Evolutionary conservation across 2,329 filamentous ascomycete genomes (phyloP).

Genomic region (Phoma sp.): DNA sequence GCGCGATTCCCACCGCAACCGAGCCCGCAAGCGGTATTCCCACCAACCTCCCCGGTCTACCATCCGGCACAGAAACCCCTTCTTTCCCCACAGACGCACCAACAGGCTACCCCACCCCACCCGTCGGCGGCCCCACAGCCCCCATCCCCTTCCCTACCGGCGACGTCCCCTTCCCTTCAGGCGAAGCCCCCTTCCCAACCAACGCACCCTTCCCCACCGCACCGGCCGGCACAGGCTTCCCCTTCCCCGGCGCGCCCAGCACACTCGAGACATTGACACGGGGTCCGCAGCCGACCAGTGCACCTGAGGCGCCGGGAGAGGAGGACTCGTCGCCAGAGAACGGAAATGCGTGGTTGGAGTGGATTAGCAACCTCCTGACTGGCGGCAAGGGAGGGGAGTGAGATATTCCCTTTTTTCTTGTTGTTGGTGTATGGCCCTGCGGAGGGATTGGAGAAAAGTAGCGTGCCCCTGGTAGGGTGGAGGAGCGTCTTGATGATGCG

Average conservation of each 20-base stretch:
- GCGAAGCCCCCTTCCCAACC: conserved; percentile 6
- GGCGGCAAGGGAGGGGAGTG: background rate
- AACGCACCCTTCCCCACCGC: conserved; percentile 8
- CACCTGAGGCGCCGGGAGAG: conserved; percentile 3
- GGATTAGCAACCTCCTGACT: conserved; percentile 14
- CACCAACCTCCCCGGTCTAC: background rate
- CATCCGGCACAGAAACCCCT: background rate
- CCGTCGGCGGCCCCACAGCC: background rate
- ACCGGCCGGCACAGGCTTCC: conserved; percentile 7
- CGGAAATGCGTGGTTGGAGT: conserved; percentile 13
- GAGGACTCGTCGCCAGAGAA: background rate
- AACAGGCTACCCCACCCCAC: background rate
- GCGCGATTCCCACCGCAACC: conserved; percentile 1
- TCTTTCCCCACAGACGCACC: conserved; percentile 1
- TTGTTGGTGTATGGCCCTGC: too few relatives aligned
- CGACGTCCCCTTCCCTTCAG: background rate
- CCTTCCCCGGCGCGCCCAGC: conserved; percentile 5
- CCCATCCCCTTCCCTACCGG: background rate
- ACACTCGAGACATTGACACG: conserved; percentile 20
- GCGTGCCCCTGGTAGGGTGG: too few relatives aligned
- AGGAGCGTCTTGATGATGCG: too few relatives aligned
- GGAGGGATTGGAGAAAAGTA: too few relatives aligned
- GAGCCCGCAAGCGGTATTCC: background rate
- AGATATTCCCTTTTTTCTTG: too few relatives aligned
- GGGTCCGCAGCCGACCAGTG: conserved; percentile 19